Conservation (phyloP, 2,329 filamentous ascomycete species). For the Phymatotrichopsis omnivora region DNA sequence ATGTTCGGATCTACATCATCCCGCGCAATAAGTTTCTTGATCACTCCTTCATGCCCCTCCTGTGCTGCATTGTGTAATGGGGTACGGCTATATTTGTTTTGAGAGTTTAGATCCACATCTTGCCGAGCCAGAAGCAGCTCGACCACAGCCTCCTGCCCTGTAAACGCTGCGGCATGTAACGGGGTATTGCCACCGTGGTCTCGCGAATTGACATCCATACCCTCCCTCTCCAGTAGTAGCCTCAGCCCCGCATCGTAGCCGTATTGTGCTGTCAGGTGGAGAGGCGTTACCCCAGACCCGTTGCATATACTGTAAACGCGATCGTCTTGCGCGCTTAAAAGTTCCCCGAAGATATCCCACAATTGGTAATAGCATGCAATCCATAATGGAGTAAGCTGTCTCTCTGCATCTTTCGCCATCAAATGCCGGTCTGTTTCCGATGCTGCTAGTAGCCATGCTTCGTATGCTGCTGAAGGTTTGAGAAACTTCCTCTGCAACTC, state of each 20-base stretch:
- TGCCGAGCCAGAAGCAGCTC: background rate
- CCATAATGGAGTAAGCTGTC: background rate
- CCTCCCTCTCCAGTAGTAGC: no score
- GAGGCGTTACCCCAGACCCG: slow-evolving; percentile 10
- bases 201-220: no score
- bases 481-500: background rate
- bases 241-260: no score
- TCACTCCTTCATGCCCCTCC: background rate
- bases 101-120: background rate
- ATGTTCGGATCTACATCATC: background rate
- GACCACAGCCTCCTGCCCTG: background rate
- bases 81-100: background rate
- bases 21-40: background rate
- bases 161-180: no score
- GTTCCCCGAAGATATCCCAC: background rate
- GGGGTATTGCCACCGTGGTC: no score
- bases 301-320: slow-evolving; percentile 11
- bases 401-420: no score
- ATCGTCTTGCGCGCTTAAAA: background rate
- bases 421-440: background rate
- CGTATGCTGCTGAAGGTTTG: background rate
- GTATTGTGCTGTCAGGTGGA: slow-evolving; percentile 16
- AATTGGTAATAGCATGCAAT: background rate
- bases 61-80: background rate
- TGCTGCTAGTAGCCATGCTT: background rate